phyloP scores from a whole-genome alignment of 148 eudicot species.

The Vaccinium macrocarpon region DNA sequence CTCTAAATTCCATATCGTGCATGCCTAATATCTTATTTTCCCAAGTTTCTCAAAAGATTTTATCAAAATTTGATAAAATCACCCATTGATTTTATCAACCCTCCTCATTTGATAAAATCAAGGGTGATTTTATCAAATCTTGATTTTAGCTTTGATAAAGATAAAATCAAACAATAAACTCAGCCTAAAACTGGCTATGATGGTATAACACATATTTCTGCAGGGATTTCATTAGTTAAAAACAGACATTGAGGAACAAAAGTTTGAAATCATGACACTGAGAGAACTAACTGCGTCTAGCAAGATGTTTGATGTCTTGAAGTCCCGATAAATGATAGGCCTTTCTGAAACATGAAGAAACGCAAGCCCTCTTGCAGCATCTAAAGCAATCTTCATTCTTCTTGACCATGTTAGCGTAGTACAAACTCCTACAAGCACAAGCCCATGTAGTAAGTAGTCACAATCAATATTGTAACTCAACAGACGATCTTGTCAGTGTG shows the following conservation, averaged over 20 bases:
- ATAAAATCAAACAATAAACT: too few species aligned
- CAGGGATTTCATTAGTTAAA: neutral
- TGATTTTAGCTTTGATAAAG: too few species aligned
- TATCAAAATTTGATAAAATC: too few species aligned
- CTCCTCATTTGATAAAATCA: too few species aligned
- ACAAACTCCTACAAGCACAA: constrained; percentile 49
- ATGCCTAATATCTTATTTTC: neutral
- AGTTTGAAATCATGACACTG: neutral
- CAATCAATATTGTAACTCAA: constrained; percentile 5
- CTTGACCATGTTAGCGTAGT: constrained; percentile 74
- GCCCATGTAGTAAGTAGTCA: neutral
- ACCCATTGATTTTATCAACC: too few species aligned
- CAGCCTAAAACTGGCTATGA: neutral
- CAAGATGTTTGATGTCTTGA: constrained; percentile 83
- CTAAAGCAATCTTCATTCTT: constrained; percentile 73
- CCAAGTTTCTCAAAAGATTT: too few species aligned
- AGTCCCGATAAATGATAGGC: constrained; percentile 76
- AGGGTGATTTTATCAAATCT: too few species aligned
- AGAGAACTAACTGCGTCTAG: constrained; percentile 61
- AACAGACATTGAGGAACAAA: neutral
- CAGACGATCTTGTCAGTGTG: neutral
- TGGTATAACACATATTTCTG: neutral
- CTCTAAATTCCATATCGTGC: neutral
- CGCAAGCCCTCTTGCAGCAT: constrained; percentile 85
- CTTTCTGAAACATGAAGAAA: constrained; percentile 75